A percentile compares a stretch with the other conserved stretches of the same genome.
These are phyloP conservation scores for Escovopsis sp. DNA, from an alignment of 2,329 filamentous ascomycete genomes.

Conservation along the genomic window DNA sequence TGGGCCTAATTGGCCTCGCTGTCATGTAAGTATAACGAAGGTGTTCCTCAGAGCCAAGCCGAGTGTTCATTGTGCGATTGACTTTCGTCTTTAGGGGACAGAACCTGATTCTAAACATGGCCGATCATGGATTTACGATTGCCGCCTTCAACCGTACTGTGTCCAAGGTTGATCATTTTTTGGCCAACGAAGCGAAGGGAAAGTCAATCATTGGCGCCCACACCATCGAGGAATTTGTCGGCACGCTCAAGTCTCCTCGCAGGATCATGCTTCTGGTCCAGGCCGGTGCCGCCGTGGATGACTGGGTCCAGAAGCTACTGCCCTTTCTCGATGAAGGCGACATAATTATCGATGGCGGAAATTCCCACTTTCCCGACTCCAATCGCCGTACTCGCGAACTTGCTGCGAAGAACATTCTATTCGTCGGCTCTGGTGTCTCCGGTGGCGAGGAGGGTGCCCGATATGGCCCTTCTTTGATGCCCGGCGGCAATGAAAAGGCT, in stretches of 20 bases:
- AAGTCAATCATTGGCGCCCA: conserved; percentile 92
- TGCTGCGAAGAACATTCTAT: conserved; percentile 72
- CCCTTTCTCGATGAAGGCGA: conserved; percentile 72
- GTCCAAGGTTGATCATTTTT: conserved; percentile 91
- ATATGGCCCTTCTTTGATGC: conserved; percentile 96
- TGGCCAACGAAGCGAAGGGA: conserved; percentile 84
- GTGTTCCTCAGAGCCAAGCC: too few relatives aligned
- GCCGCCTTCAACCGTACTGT: conserved; percentile 98
- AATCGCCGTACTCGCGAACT: conserved; percentile 95
- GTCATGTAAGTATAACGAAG: conserved; percentile 50
- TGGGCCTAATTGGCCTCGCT: conserved; percentile 84
- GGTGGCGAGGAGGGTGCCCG: conserved; percentile 98
- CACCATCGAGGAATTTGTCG: conserved; percentile 83
- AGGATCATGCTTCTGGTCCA: conserved; percentile 98
- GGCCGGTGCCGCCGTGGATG: conserved; percentile 93
- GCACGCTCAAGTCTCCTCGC: conserved; percentile 94
- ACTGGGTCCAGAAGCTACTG: conserved; percentile 94
- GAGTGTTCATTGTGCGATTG: conserved; percentile 2
- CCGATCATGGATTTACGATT: conserved; percentile 88
- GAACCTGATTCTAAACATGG: conserved; percentile 82
- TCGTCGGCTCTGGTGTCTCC: conserved; percentile 94
- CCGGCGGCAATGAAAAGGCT: conserved; percentile 93
- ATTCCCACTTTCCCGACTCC: conserved; percentile 98
- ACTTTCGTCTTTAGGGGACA: conserved; percentile 39
- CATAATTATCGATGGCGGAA: conserved; percentile 97